Base-by-base conservation (phyloP, 1,284 basidiomycete genomes). In the Fomitopsis pinicola region DNA sequence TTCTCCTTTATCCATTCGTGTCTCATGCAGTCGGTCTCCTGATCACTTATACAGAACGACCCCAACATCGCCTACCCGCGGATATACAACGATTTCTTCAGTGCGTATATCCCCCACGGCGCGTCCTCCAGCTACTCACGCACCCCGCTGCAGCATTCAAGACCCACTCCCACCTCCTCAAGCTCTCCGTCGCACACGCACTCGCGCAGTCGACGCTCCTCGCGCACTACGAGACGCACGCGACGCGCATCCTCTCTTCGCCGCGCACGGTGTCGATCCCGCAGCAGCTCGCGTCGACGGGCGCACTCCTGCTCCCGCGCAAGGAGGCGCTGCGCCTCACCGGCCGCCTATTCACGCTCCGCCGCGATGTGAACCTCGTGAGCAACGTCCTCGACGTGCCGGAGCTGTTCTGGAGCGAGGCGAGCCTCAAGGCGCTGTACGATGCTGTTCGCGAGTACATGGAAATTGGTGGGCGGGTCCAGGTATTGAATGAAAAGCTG, bases 371-470 rank as follows among this genome's bases (percentile, higher is more conserved):
- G 28, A 97, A 97, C 69, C 78, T 98, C 5, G 94, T 95, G 8
- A 91, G 90, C 35, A 97, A 97, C 69, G 94, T 98, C n/a, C 80
- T 98, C 0, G 94, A 98, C 71, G 92, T 95, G 3, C 95, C 95
- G 0, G 95, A 97, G 71, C 77, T 98, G 54, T 98, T 98, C 75
- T 98, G 95, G 96, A 90, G 87, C 59, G 95, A 97, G 72, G 95
- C 95, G 12, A 94, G 89, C 65, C 76, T 97, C 69, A 91, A 92
- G 70, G 91, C 89, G 54, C 75, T 98, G 38, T 98, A 98, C 73
- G 93, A 96, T 70, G 95, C 95, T 0, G 95, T 97, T 55, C 80
- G 95, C 63, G 95, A 96, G 68, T 98, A 98, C 72, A 91, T 98
- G 81, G 95, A 98, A 76, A 94, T 97, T 58, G 88, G 88, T 46